Evolutionary conservation across 2,329 filamentous ascomycete species (phyloP).

Genomic region (Microcera coccophila): DNA sequence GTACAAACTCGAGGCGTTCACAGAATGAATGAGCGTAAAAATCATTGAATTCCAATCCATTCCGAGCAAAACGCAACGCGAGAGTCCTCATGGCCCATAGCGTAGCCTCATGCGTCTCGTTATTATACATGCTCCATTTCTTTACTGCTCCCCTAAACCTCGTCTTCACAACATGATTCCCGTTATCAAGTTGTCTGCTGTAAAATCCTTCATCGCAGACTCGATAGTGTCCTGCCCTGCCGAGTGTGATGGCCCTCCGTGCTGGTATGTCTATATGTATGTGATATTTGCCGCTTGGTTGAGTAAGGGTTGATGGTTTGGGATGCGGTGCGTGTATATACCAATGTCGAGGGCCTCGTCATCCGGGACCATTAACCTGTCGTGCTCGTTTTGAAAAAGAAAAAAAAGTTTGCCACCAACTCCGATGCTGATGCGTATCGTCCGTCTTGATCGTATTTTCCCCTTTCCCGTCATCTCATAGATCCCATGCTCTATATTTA

Average conservation of each 20-base stretch:
- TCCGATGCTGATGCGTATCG: slow-evolving; percentile 34
- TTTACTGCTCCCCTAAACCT: too few species aligned
- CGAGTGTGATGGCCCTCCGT: background rate
- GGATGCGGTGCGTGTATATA: slow-evolving; percentile 2
- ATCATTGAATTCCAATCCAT: too few species aligned
- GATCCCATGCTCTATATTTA: slow-evolving; percentile 21
- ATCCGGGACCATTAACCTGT: slow-evolving; percentile 22
- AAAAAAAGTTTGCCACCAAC: slow-evolving; percentile 27
- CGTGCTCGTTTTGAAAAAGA: slow-evolving; percentile 20
- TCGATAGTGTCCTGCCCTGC: background rate
- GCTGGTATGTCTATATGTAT: background rate
- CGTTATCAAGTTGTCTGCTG: too few species aligned
- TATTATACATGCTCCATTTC: too few species aligned
- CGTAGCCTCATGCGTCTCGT: too few species aligned
- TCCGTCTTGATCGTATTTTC: slow-evolving; percentile 20
- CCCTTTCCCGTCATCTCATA: slow-evolving; percentile 17
- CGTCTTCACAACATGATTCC: too few species aligned
- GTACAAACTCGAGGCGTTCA: too few species aligned
- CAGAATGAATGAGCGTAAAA: too few species aligned
- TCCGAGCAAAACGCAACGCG: too few species aligned
- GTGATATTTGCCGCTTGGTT: background rate
- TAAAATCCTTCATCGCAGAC: background rate
- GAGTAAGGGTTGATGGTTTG: slow-evolving; percentile 7
- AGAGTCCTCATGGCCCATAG: too few species aligned
- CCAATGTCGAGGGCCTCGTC: slow-evolving; percentile 13